Percentiles rank a stretch among this genome's conserved stretches.
Conservation (phyloP, 2,329 filamentous ascomycete species). For the Dactylonectria estremocensis region DNA sequence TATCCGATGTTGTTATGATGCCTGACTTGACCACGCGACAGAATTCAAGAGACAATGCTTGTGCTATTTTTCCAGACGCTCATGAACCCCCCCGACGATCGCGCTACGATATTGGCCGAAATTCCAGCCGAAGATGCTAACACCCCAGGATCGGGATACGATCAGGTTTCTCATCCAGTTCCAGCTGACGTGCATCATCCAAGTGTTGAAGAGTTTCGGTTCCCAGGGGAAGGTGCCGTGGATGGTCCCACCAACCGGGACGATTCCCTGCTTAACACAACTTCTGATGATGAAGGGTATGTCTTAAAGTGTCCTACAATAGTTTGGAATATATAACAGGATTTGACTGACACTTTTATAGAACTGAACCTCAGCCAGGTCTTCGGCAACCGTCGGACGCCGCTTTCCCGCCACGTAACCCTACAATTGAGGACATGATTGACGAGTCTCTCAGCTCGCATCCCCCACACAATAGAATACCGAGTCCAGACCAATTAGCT, state of each 20-base stretch:
- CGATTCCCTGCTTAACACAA: no score
- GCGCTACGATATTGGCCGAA: no score
- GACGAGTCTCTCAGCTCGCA: background rate
- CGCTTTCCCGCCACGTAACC: background rate
- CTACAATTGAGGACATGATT: background rate
- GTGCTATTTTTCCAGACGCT: background rate
- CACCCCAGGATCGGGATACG: background rate
- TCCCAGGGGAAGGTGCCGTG: background rate
- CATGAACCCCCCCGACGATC: background rate
- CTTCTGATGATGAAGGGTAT: background rate
- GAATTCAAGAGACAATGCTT: background rate
- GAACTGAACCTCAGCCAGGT: background rate
- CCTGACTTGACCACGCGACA: background rate
- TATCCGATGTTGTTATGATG: fast-evolving
- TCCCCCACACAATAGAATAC: background rate
- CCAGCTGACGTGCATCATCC: background rate
- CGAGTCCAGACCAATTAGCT: background rate
- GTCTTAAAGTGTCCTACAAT: no score
- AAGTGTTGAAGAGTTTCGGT: no score
- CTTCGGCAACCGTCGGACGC: background rate
- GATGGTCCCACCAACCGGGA: background rate
- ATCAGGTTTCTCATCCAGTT: background rate
- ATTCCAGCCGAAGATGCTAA: background rate
- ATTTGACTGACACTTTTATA: background rate
- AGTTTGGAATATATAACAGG: no score